Evolutionary conservation across 352 stramenopile species (phyloP), one percentile per base, ranked within the genome.

Genomic region (Globisporangium splendens): DNA sequence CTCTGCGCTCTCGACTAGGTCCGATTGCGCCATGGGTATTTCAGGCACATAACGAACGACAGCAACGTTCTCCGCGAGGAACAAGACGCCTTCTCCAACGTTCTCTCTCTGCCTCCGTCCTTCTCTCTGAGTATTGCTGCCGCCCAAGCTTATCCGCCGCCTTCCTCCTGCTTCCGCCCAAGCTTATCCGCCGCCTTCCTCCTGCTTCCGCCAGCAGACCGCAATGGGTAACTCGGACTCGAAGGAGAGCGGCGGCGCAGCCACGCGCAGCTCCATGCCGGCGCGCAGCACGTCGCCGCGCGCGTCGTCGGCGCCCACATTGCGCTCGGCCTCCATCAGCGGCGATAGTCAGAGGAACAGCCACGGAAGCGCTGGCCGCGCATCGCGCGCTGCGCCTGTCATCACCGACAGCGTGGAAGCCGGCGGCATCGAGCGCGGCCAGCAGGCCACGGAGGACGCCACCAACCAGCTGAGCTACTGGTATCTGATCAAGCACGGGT

Each of bases 401-500:
- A 47, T n/a, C 8, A 58, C 24, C 12, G 50, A 56, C n/a, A 24
- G 48, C 15, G 50, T 73, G 2, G 81, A 89, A 54, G 65, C 69
- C 15, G 85, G 85, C 18, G 85, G 85, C 28, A 91, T 95, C 50
- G 75, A 95, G 59, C 71, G 64, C 41, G 85, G 83, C 1, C 85
- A 91, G 52, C 60, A 89, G 41, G 81, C 67, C 1, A 80, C 79
- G 6, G 83, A 95, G 58, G 83, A 95, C n/a, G 56, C 82, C n/a
- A 83, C 77, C 2, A 76, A 73, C 39, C 79, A 95, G 54, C 63
- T 94, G 13, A 86, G 83, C 48, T 95, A 93, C 55, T 94, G 85
- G 85, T 91, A 92, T 58, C 60, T 94, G 51, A 66, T 92, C 62
- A 91, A 91, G 35, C 78, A 94, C 49, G 54, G 85, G 12, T 99